Conservation (phyloP, 768 basidiomycete species). For the Russula foetens region DNA sequence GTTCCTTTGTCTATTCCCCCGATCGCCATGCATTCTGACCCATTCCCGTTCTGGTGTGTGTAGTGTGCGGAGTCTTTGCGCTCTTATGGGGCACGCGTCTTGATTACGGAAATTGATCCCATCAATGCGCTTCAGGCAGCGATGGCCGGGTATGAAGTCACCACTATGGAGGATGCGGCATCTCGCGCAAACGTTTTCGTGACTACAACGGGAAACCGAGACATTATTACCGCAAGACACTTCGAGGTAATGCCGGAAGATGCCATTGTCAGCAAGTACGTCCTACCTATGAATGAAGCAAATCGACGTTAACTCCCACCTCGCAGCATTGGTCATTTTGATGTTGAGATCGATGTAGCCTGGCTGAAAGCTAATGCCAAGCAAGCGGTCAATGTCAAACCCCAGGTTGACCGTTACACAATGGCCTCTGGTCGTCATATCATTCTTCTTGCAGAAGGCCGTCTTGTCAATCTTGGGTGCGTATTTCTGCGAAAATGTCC, state of each 20-base stretch:
- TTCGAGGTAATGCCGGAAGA: slow-evolving; percentile 95
- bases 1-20: slow-evolving; percentile 28
- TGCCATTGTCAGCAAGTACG: slow-evolving; percentile 96
- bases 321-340: slow-evolving; percentile 75
- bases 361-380: slow-evolving; percentile 95
- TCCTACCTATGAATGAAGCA: slow-evolving; percentile 14
- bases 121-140: slow-evolving; percentile 99
- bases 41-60: neutral
- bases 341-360: slow-evolving; percentile 91
- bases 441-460: slow-evolving; percentile 96
- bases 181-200: slow-evolving; percentile 86
- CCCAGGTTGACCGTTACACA: slow-evolving; percentile 97
- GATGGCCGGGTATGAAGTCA: slow-evolving; percentile 99
- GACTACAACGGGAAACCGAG: slow-evolving; percentile 97
- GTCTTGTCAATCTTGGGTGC: slow-evolving; percentile 96
- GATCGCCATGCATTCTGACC: neutral
- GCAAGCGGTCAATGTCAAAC: slow-evolving; percentile 85
- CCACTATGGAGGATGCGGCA: slow-evolving; percentile 97
- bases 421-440: slow-evolving; percentile 89
- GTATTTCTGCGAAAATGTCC: slow-evolving; percentile 19
- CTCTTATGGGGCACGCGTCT: slow-evolving; percentile 94
- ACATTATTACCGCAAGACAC: slow-evolving; percentile 91
- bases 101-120: slow-evolving; percentile 98
- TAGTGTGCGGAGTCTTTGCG: slow-evolving; percentile 95
- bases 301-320: neutral